A percentile compares a stretch with the other conserved stretches of the same genome.
phyloP scores from a whole-genome alignment of 2,329 filamentous ascomycete species.

The Talaromyces sp. region DNA sequence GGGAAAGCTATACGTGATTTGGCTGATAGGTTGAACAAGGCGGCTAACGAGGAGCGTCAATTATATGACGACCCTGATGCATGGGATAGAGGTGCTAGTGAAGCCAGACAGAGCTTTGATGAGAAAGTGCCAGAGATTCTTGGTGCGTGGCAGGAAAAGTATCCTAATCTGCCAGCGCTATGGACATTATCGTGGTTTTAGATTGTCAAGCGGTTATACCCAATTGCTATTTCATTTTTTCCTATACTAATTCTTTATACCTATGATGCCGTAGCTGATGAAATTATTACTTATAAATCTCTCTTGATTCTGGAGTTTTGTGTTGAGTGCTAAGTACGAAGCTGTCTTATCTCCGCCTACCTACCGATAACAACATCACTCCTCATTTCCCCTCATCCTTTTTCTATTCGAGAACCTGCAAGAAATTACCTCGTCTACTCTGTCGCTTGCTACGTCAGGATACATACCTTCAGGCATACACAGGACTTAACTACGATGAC shows the following conservation, averaged over 20 bases:
- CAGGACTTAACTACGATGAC: neutral
- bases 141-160: constrained; percentile 88
- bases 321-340: neutral
- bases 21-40: constrained; percentile 77
- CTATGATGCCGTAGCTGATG: neutral
- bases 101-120: constrained; percentile 75
- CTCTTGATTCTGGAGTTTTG: neutral
- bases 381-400: neutral
- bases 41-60: constrained; percentile 72
- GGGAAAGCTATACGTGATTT: constrained; percentile 90
- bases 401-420: neutral
- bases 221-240: neutral
- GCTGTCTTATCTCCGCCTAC: constrained; percentile 1
- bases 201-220: neutral
- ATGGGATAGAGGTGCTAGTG: constrained; percentile 67
- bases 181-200: constrained; percentile 84
- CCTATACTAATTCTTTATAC: neutral
- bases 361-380: neutral
- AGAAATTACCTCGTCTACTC: neutral
- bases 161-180: constrained; percentile 83
- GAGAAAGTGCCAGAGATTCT: constrained; percentile 89
- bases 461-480: neutral
- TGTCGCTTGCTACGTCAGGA: neutral
- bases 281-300: too few relatives aligned
- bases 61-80: constrained; percentile 61